Evolutionary conservation across 2,329 filamentous ascomycete species (phyloP).

Genomic region (Clonostachys byssicola): DNA sequence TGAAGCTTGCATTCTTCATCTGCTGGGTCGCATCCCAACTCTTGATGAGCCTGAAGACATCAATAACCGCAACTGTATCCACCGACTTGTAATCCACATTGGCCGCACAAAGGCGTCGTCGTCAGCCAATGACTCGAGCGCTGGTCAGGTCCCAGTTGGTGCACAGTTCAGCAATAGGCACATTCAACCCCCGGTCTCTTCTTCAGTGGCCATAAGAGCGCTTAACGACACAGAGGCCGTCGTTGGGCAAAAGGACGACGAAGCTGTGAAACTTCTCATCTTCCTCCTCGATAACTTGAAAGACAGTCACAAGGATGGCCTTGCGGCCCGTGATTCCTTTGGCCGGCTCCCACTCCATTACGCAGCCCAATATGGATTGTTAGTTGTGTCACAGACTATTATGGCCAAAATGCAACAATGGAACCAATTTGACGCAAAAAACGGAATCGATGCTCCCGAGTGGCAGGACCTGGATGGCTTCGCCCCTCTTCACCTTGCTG

Average conservation of each 20-base stretch:
- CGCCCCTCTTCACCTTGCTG: slow-evolving; percentile 86
- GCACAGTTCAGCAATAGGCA: slow-evolving; percentile 63
- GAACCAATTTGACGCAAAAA: slow-evolving; percentile 77
- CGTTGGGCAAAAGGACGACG: slow-evolving; percentile 64
- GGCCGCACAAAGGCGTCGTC: slow-evolving; percentile 63
- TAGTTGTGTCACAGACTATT: slow-evolving; percentile 82
- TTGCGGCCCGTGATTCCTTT: slow-evolving; percentile 70
- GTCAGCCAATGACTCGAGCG: slow-evolving; percentile 45
- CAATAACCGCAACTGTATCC: slow-evolving; percentile 89
- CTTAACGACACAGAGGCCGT: slow-evolving; percentile 65
- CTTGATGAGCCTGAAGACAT: slow-evolving; percentile 89
- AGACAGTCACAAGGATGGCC: slow-evolving; percentile 60
- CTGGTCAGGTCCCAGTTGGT: slow-evolving; percentile 42
- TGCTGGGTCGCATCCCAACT: slow-evolving; percentile 65
- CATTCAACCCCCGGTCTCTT: slow-evolving; percentile 73
- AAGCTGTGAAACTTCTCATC: slow-evolving; percentile 65
- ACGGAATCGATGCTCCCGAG: slow-evolving; percentile 79
- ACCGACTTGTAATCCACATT: slow-evolving; percentile 88
- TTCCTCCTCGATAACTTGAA: slow-evolving; percentile 65
- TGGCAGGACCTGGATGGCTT: slow-evolving; percentile 95
- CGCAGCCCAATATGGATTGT: slow-evolving; percentile 90
- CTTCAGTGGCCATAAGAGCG: slow-evolving; percentile 53
- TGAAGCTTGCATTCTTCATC: slow-evolving; percentile 63
- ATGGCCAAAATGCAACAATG: slow-evolving; percentile 87
- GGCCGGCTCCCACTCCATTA: slow-evolving; percentile 88